Percentiles rank a stretch among this genome's conserved stretches.
phyloP scores from a whole-genome alignment of 2,329 filamentous ascomycete species.

The Colletotrichum sp. region DNA sequence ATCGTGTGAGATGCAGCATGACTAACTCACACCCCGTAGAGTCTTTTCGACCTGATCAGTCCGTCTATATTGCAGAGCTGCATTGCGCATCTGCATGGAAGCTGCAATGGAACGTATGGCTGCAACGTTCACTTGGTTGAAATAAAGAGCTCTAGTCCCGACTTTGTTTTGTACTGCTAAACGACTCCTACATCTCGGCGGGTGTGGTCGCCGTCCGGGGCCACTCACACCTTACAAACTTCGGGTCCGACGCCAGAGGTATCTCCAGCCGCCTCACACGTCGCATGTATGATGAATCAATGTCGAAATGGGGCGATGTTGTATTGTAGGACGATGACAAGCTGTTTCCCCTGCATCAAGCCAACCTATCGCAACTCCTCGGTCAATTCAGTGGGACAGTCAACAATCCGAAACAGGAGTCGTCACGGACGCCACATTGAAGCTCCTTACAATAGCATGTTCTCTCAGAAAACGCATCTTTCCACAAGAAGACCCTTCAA shows the following conservation, averaged over 20 bases:
- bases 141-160: background rate
- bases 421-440: background rate
- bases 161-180: background rate
- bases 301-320: background rate
- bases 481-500: background rate
- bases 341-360: background rate
- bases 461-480: background rate
- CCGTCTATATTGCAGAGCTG: background rate
- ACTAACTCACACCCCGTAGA: background rate
- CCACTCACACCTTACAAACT: background rate
- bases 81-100: background rate
- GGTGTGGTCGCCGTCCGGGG: background rate
- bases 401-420: background rate
- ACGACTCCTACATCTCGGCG: background rate
- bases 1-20: background rate
- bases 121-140: background rate
- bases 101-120: background rate
- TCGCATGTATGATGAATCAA: background rate
- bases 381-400: background rate
- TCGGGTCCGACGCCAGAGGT: background rate
- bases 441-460: background rate
- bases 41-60: background rate
- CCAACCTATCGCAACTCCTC: background rate
- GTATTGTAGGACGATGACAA: background rate
- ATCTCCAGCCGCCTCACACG: background rate